phyloP scores from a whole-genome alignment of 495 filamentous ascomycete genomes.

The Penicillium antarcticum region DNA sequence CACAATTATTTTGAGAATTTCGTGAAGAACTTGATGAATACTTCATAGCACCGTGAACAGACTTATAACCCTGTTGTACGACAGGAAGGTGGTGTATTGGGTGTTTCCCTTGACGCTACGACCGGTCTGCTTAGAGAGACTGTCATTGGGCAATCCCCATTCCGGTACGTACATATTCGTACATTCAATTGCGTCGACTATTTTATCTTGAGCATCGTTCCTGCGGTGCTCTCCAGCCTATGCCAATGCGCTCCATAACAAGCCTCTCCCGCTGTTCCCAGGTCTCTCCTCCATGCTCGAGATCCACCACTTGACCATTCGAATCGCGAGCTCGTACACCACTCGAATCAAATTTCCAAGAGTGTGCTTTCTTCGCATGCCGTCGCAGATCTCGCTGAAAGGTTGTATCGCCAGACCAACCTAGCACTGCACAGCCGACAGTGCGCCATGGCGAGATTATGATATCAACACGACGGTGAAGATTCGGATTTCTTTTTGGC shows the following conservation, averaged over 20 bases:
- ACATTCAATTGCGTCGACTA: too few species aligned
- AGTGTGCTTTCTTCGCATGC: slow-evolving; percentile 69
- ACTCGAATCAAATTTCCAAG: slow-evolving; percentile 87
- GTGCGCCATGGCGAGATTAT: slow-evolving; percentile 88
- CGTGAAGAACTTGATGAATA: too few species aligned
- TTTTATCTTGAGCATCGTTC: slow-evolving; percentile 75
- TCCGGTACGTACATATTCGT: too few species aligned
- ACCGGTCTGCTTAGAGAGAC: too few species aligned
- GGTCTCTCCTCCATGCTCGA: slow-evolving; percentile 52
- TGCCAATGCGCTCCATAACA: slow-evolving; percentile 74
- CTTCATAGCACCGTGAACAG: too few species aligned
- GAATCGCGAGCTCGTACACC: slow-evolving; percentile 68
- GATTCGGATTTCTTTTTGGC: slow-evolving; percentile 53
- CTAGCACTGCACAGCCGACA: slow-evolving; percentile 80
- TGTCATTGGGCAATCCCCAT: too few species aligned
- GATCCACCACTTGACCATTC: slow-evolving; percentile 63
- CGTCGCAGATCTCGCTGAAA: slow-evolving; percentile 84
- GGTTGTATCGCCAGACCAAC: slow-evolving; percentile 85
- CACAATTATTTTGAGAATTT: too few species aligned
- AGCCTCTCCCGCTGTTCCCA: slow-evolving; percentile 72
- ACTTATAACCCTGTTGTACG: too few species aligned
- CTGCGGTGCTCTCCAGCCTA: slow-evolving; percentile 69
- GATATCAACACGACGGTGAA: slow-evolving; percentile 86
- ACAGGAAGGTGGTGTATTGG: too few species aligned
- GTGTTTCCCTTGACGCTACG: too few species aligned